Evolutionary conservation across 257 asterid species (phyloP), one percentile per base, ranked within the genome.

Genomic region (Przewalskia tangutica): DNA sequence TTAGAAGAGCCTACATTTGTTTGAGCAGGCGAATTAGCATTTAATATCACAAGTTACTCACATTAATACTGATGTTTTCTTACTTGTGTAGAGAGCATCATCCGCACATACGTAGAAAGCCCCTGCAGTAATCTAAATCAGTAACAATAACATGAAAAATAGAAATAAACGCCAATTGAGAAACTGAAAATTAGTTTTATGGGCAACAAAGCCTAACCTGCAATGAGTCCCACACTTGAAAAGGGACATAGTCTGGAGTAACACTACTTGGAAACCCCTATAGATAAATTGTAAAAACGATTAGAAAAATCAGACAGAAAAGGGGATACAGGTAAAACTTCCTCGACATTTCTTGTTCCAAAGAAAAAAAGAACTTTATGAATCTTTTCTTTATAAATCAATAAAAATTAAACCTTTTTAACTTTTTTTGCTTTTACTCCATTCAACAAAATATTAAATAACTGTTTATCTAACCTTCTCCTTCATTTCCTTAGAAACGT

Each of bases 61-160:
- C 66, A 55, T 36, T 46, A 64, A 58, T 51, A 23, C 58, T 66
- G 58, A 82, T 63, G 71, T 75, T 13, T 27, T 79, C 84, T 85
- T 65, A 91, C 99, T 88, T 95, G 99, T 36, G 99, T 95, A 77
- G 99, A 95, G 78, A 95, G 93, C 99, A 95, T 95, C 79, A 85
- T 95, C 82, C 98, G 90, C 85, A 92, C 89, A 85, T 95, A 95
- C n/a, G 99, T 95, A 27, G 99, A 95, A 77, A 95, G 98, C 32
- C 98, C 99, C 98, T 95, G 77, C 62, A 80, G 83, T 83, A 65
- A 68, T 18, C 81, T 40, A 58, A 79, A 50, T 44, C 34, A 80
- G 34, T 38, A 27, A 51, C 81, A 27, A 54, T 8, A 32, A 58
- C 65, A 4, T 20, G 59, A 44, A 67, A 73, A 75, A 27, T 46